Evolutionary conservation across 2,329 filamentous ascomycete species (phyloP), one percentile per base, ranked within the genome.

Genomic region (Chrysoporthe austroafricana): DNA sequence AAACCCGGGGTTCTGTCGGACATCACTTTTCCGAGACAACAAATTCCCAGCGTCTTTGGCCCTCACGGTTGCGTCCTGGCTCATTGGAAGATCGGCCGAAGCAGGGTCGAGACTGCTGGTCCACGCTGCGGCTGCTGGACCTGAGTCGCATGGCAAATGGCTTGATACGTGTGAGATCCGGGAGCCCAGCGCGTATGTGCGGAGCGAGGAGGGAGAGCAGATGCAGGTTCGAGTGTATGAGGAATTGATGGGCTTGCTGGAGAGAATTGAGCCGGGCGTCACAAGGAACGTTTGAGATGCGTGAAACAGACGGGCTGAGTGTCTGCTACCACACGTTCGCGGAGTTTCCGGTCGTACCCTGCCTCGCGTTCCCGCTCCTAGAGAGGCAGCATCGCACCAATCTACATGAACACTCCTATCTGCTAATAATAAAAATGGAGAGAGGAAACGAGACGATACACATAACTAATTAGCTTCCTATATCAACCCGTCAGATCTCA

Each of bases 241-340:
- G 18, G 82, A 86, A 74, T 70, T 85, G 71, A 59, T 80, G 69
- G 77, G 71, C 13, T 74, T 81, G 26, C 64, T 85, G 42, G 81
- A 85, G 62, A 75, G 63, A 3, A 77, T 84, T 43, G 76, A 82
- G 69, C 79, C 80, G 0, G 80, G 79, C 0, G 72, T 83, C 16
- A 73, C 71, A 8, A 71, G 72, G 39, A 78, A 77, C 18, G 71
- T 81, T 13, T 80, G 70, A 72, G n/a, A 1, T 42, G 11, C 21
- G 34, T 34, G 9, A 13, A 18, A 14, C 32, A 18, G 52, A 14
- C 32, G n/a, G 52, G 3, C 16, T 2, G 9, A 48, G 6, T 6
- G 6, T 18, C 16, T 48, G 44, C 14, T 1, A 2, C 44, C 6
- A 9, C 16, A 48, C 44, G 44, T 18, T 18, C 44, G 14, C 13